These are phyloP conservation scores for Solanum hybrid DNA, from an alignment of 305 asterid species.

Conservation along the genomic window DNA sequence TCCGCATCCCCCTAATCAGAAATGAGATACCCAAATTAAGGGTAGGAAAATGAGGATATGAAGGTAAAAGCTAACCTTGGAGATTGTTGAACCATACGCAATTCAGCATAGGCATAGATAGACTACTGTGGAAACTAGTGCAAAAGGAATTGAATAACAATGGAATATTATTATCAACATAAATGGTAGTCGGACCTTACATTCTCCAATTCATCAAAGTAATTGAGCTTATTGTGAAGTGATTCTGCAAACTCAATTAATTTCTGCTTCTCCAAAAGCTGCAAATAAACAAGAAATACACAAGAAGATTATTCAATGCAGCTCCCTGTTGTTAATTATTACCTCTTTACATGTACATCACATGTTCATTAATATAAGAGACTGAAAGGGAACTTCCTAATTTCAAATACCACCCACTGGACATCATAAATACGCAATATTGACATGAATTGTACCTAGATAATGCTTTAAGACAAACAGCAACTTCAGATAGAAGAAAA, in stretches of 20 bases:
- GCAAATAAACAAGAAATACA: slow-evolving; percentile 36
- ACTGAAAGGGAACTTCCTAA: neutral
- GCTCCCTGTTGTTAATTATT: neutral
- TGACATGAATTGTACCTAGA: neutral
- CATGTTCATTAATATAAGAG: neutral
- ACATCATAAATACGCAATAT: neutral
- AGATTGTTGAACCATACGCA: neutral
- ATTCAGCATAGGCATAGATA: neutral
- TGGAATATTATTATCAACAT: slow-evolving; percentile 5
- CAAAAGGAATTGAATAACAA: neutral
- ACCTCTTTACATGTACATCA: neutral
- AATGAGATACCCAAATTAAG: neutral
- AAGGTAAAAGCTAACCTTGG: neutral
- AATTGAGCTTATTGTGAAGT: slow-evolving; percentile 88
- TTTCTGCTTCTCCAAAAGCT: slow-evolving; percentile 95
- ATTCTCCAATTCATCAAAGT: slow-evolving; percentile 98
- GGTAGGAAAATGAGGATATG: neutral
- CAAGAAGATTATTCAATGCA: neutral
- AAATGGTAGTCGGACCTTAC: slow-evolving; percentile 58
- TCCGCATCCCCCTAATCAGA: neutral
- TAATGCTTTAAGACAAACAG: neutral
- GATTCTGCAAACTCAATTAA: slow-evolving; percentile 93
- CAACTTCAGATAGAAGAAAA: neutral
- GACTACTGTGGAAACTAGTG: neutral
- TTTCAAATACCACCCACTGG: neutral